Evolutionary conservation across 306 rosid genomes (phyloP), one percentile per base, ranked within the genome.

Genomic region (Rosa multiflora): DNA sequence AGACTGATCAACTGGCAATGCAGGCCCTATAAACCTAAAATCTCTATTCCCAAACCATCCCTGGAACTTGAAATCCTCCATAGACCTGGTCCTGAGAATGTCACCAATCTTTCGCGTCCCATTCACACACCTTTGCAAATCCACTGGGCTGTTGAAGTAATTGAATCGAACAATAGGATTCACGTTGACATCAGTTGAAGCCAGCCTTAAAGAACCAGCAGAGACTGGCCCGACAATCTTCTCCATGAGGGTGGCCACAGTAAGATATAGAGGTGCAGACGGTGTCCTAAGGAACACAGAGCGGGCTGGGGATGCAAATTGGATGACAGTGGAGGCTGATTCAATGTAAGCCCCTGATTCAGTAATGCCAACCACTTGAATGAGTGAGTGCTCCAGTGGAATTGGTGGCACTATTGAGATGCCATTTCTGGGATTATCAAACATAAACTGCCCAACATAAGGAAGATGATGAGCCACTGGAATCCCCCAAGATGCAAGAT

Each of bases 341-440:
- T 94, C 99, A 0, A 92, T 77, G 80, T 89, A 94, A 20, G 93
- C 86, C 14, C 99, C 97, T 1, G 92, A 87, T 3, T 89, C 82
- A 0, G 93, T 92, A 0, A 94, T 94, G 2, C 99, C 99, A 15
- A 89, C 99, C 2, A 94, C 99, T 67, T 92, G 97, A 43, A 94
- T 94, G 14, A 92, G 87, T 0, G 99, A 94, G 10, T 90, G 92
- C 75, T 94, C 99, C 17, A 92, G 72, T 2, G 93, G 95, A 68
- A 81, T 15, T 0, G 99, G 89, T 20, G 97, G 93, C 17, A 93
- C 88, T 26, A 96, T 63, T 1, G 94, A 91, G 44, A 96, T 88
- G 0, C 99, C 92, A 75, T 90, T 96, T 3, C 99, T 61, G 0
- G 99, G 99, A 70, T 96, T 96, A 55, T 96, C 99, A 52, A 84